Evolutionary conservation across 2,329 filamentous ascomycete genomes (phyloP), one percentile per base, ranked within the genome.

Genomic region (Plectosphaerella plurivora): DNA sequence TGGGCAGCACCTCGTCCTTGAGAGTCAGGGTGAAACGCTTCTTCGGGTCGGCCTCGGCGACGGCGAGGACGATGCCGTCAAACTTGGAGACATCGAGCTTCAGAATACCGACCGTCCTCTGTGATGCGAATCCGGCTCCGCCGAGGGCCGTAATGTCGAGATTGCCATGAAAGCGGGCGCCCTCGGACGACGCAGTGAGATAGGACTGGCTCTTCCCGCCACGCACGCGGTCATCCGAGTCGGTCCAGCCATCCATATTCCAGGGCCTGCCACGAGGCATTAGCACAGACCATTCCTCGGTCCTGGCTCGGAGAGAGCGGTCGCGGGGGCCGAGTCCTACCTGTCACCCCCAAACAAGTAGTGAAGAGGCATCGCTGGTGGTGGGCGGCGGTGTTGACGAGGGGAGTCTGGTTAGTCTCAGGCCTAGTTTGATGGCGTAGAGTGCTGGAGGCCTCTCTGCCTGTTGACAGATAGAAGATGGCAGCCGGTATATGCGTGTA

Each of bases 91-190:
- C 69, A 60, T 94, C 79, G 79, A 87, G 88, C 22, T 70, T 69
- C 14, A 76, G 68, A 39, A 78, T 70, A 8, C 83, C 81, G 39
- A 75, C 77, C 5, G 86, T 91, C 46, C 86, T 81, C 65, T 93
- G 90, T 5, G 86, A 89, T 10, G 89, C 89, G 64, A 95, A 94
- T 5, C 90, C 90, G 1, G 90, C 89, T 28, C 88, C 89, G 24
- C 89, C 89, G 0, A 94, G 81, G 0, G 88, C 83, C 50, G 77
- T 78, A 57, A 86, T 90, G 68, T 94, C 89, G 18, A 94, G 77
- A 22, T 75, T 74, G 3, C 90, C 89, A 57, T 81, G 71, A 70
- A 92, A 91, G 69, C 77, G 51, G 67, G 86, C 83, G 68, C 56
- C 56, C 49, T 63, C 56, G 44, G 60, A 58, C 11, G 57, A 52